Base-by-base conservation (phyloP, 208 protist species). In the Phytomonas sp. region DNA sequence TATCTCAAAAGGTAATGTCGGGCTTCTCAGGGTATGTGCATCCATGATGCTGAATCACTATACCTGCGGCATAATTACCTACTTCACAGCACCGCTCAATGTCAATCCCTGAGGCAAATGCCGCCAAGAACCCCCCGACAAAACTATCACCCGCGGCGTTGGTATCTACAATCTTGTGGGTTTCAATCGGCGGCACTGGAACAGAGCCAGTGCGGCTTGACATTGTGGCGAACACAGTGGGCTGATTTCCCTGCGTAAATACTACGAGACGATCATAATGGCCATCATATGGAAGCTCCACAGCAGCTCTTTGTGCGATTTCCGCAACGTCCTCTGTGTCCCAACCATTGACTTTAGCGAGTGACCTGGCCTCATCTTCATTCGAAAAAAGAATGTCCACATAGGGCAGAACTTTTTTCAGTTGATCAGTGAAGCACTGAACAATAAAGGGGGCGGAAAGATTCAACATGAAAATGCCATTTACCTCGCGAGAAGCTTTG, bases 61-160 rank as follows among this genome's bases (percentile, higher is more conserved):
- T 74, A 33, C 79, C 72, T 20, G 96, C 92, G 13, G 93, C 82
- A 68, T 94, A 97, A 79, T 98, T 81, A 66, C 96, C 97, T 20
- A 91, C 81, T 32, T 82, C 80, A 51, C 96, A 95, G 84, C 94
- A 98, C 59, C 85, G 82, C 61, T 74, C 79, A 6, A 98, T 53
- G 26, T 66, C 40, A 65, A 77, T 31, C 36, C 83, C 94, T 28
- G 81, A n/a, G 9, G 82, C 81, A 59, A 92, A 91, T 20, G 80
- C 81, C 37, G 95, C 78, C 0, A 99, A 76, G 85, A 99, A 99
- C 61, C 98, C 98, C 68, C 98, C 98, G 20, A 98, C 97, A 73
- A 99, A 99, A 26, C 95, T 83, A 76, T 99, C 98, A 66, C 98
- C 98, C 33, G 98, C 98, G 66, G 93, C 98, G 77, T 99, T 99